These are phyloP conservation scores for Fusarium denticulatum DNA, from an alignment of 2,329 filamentous ascomycete species.

Conservation along the genomic window DNA sequence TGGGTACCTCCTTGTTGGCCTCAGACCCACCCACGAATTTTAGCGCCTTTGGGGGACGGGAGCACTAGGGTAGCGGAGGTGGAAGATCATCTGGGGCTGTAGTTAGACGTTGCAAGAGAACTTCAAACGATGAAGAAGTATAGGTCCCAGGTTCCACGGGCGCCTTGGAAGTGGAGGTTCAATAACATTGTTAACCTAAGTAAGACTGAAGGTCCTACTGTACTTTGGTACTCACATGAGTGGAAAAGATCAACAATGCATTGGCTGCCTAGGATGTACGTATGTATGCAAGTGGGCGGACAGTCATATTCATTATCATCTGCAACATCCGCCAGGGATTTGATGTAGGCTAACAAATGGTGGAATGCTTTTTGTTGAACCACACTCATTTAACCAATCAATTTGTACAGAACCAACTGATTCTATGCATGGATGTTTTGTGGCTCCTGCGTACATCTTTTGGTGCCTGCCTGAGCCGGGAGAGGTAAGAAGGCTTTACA, in stretches of 20 bases:
- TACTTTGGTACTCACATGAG: background rate
- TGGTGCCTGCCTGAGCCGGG: conserved; percentile 7
- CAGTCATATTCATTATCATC: conserved; percentile 1
- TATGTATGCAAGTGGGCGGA: background rate
- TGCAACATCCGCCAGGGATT: background rate
- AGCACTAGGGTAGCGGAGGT: conserved; percentile 3
- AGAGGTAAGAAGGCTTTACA: background rate
- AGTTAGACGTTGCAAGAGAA: background rate
- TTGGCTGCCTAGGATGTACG: background rate
- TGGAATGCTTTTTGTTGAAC: conserved; percentile 15
- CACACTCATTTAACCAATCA: conserved; percentile 1
- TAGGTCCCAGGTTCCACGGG: background rate
- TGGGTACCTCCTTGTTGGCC: background rate
- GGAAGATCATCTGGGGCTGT: background rate
- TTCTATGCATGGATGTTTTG: background rate
- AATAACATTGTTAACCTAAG: background rate
- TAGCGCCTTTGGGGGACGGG: background rate
- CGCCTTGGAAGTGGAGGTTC: too few relatives aligned
- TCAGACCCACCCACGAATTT: conserved; percentile 7
- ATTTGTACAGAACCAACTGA: background rate
- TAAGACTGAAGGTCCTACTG: background rate
- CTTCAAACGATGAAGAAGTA: background rate
- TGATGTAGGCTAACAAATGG: background rate
- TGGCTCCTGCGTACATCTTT: background rate
- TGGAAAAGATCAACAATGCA: background rate